Evolutionary conservation across 768 basidiomycete species (phyloP), one percentile per base, ranked within the genome.

Genomic region (Cystobasidium onofrii): DNA sequence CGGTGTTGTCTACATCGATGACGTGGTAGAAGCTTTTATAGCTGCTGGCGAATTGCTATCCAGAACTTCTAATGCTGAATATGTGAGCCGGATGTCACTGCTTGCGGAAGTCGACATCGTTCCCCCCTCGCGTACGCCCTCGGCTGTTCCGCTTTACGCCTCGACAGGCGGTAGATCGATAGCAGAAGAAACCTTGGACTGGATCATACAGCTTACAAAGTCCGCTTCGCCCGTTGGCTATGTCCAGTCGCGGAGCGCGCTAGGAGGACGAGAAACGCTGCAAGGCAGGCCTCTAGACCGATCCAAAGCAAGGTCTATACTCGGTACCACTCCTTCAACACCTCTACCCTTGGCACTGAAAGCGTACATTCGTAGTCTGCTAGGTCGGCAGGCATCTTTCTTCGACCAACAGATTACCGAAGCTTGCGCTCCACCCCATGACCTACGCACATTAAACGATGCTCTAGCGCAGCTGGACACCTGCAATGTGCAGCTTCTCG

Each of bases 351-450:
- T 73, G 4, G 64, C 66, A 0, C 64, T 77, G 46, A 74, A 72
- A n/a, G 29, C 75, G 12, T 77, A 77, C 70, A 74, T 77, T 54
- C 25, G 67, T 23, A 73, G 72, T 1, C 18, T 77, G 36, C 75
- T 78, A 12, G 67, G 70, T 1, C 66, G 75, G 1, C 78, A 78
- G 23, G 31, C 73, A 13, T 27, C 41, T 15, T 52, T 75, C 60
- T 75, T 78, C 61, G 67, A 69, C 13, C 31, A 72, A 1, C 34
- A 50, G 13, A 75, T 76, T 73, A 74, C 70, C 73, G 75, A 75
- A 62, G 76, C 78, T n/a, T 78, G 78, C 54, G 75, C 78, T 0
- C 76, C 78, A 15, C 76, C 78, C 20, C 78, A 76, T 7, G 75
- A 75, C 39, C 65, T 73, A 17, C 60, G 73, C 0, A 76, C 77